Evolutionary conservation across 805 yeast genomes (phyloP), one percentile per base, ranked within the genome.

Genomic region (Tetrapisispora phaffii): DNA sequence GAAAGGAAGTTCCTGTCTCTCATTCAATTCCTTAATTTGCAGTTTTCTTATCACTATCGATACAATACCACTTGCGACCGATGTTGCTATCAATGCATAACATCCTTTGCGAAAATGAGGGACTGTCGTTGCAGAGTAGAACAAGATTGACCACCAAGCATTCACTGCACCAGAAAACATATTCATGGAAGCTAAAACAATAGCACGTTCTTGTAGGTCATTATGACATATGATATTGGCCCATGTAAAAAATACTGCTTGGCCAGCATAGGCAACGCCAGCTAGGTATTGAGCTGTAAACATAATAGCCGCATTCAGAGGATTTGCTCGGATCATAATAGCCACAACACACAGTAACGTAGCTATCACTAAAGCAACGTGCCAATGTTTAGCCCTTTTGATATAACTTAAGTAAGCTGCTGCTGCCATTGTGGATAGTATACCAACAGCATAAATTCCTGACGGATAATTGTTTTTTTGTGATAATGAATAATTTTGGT

Each of bases 141-240:
- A 76, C 2, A 78, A 41, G 16, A 79, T 47, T 1, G 77, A 68
- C 80, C 82, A 77, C 82, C 82, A 78, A 2, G 82, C 80, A 56
- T 77, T 78, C 8, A 77, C 77, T 2, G 80, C 79, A 52, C 75
- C 73, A 24, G 78, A 72, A 58, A 76, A 76, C 80, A 77, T 76
- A 58, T 77, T 77, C 82, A 78, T 77, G 0, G 80, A 76, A 0
- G 81, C 85, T 41, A 80, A 63, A 1, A 78, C 80, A 39, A 80
- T 66, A 0, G 85, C 82, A 54, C 85, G 68, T 53, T 77, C 82
- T 63, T 80, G 78, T 22, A 76, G 58, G 57, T 80, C 85, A 49
- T 75, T 69, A 28, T 73, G 69, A 49, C 80, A 75, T 1, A 76
- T 75, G 39, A 75, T 65, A 51, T 79, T 78, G 2, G 81, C 81